Base-by-base conservation (phyloP, 768 basidiomycete species). In the Agrocybe chaxingu region DNA sequence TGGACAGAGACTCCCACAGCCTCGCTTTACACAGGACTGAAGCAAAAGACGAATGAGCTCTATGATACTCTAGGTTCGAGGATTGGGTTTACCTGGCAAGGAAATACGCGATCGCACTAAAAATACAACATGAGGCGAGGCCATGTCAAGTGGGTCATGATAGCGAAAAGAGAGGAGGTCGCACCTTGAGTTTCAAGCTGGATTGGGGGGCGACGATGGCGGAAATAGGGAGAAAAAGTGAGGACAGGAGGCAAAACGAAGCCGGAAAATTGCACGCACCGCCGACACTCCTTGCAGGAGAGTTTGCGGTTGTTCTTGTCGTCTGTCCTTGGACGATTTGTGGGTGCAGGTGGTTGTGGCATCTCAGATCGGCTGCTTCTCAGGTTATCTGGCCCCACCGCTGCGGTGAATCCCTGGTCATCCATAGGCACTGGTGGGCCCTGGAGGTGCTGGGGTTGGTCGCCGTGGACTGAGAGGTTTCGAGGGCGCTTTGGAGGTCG, bases 61-160 rank as follows among this genome's bases (percentile, higher is more conserved):
- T 42, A 34, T 47, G 30, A 49, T 46, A 13, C 18, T 40, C 32
- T 32, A 31, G 48, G 16, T 33, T 47, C 42, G 44, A 41, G 36
- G 8, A 11, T 49, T 64, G 36, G 45, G 41, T 50, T 45, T 42
- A 76, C 78, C 70, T 82, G 79, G 58, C 82, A 84, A 19, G 82
- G 82, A 58, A 84, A 83, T 4, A 79, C 71, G 48, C 82, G 80
- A 68, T 84, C 82, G 59, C 82, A 84, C 82, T 82, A 53, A 46
- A 35, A 54, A 46, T 16, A 30, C 37, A 34, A 42, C 12, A 41
- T 30, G 41, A 43, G 42, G 13, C 39, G 18, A 33, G 33, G 30
- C 42, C 24, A 44, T 44, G 32, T 55, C 3, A 32, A 39, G 18
- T 42, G 30, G 18, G 4, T 30, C 52, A 8, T 43, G 40, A 24